Base-by-base conservation (phyloP, 495 filamentous ascomycete species). In the Tuber calosporum region DNA sequence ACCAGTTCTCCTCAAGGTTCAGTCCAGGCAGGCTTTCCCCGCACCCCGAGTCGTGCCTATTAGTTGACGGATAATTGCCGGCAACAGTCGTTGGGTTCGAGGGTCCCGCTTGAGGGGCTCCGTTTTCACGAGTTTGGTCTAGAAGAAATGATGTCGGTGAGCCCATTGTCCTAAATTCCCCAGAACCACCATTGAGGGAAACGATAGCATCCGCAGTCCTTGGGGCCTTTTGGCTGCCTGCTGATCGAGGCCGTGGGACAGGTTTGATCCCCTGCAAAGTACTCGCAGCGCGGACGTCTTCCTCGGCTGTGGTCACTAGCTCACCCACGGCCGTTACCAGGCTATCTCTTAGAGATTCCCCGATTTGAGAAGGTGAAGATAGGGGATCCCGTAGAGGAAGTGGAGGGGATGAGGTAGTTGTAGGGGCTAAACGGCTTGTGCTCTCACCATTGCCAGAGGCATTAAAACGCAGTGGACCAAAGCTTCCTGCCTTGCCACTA, bases 1-100 rank as follows among this genome's bases (percentile, higher is more conserved):
- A 81, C 66, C 74, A 81, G 37, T 77, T 81, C 38, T 81, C 79
- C 45, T 74, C 76, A 45, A 45, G 69, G 38, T 79, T 79, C 20
- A 78, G 36, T 1, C 69, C 74, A 37, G 73, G 43, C 0, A 79
- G 20, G 67, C 79, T 77, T 42, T 70, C 70, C 1, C 42, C 70
- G 30, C 77, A 78, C n/a, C 48, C 72, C 11, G 34, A 66, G 70
- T 70, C 74, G 1, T 66, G 76, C 6, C 42, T 26, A 8, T 67
- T 72, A 66, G 38, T 42, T 69, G 76, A 41, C 66, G 58, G 62
- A 20, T 70, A 69, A 42, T 70, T 66, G 67, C 43, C 17, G 9
- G 37, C 48, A 6, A 73, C 62, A 19, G 70, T 77, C 40, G 77
- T 71, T 26, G 76, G 68, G 43, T 69, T 40, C 30, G 67, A n/a